phyloP scores from a whole-genome alignment of 164 flowering plant species.

The Magnolia kwangsiensis region DNA sequence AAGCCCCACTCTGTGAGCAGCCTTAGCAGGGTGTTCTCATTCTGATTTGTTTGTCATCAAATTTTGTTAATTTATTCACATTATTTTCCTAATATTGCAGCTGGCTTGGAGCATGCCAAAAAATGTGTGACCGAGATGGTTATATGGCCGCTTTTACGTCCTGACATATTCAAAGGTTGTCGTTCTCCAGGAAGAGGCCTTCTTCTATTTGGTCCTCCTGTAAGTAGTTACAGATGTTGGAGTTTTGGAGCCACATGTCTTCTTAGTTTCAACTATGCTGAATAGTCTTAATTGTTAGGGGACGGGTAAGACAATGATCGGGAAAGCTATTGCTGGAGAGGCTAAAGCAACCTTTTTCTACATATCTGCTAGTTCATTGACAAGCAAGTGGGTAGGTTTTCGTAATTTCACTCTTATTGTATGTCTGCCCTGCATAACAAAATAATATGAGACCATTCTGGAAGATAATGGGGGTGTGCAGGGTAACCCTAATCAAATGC shows the following conservation, averaged over 20 bases:
- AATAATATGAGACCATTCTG: background rate
- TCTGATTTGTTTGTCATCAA: background rate
- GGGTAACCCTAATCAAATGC: background rate
- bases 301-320: constrained; percentile 99
- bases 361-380: constrained; percentile 97
- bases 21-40: background rate
- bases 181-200: constrained; percentile 99
- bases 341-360: constrained; percentile 99
- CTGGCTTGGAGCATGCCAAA: constrained; percentile 99
- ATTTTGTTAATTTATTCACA: background rate
- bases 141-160: constrained; percentile 96
- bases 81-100: constrained; percentile 31
- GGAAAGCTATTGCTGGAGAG: constrained; percentile 99
- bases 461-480: background rate
- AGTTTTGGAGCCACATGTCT: background rate
- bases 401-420: constrained; percentile 4
- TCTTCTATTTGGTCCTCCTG: constrained; percentile 99
- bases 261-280: background rate
- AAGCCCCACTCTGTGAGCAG: too few species aligned
- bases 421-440: background rate
- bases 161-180: constrained; percentile 96
- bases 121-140: constrained; percentile 99
- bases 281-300: constrained; percentile 49
- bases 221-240: constrained; percentile 31
- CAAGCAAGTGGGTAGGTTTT: constrained; percentile 97